Conservation (phyloP, 768 basidiomycete species). For the Leccinum longicurvipes region DNA sequence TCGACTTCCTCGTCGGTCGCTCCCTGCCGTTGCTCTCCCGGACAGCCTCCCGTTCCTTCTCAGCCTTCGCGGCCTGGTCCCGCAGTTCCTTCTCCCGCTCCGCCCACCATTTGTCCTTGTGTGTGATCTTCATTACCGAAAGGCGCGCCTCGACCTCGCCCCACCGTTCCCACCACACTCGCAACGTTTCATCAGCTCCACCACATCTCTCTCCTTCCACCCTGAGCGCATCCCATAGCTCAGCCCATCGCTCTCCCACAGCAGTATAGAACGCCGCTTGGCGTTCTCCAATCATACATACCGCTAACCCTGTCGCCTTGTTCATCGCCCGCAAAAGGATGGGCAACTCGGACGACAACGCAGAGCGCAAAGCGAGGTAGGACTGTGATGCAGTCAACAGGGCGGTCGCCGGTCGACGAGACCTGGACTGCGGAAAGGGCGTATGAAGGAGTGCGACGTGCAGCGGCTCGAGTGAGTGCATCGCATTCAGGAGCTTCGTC, state of each 20-base stretch:
- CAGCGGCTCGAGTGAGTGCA: conserved; percentile 70
- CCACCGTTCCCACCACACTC: conserved; percentile 71
- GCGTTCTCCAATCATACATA: conserved; percentile 50
- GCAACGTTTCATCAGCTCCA: conserved; percentile 63
- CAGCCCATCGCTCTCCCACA: conserved; percentile 64
- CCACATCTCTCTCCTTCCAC: conserved; percentile 69
- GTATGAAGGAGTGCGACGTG: conserved; percentile 70
- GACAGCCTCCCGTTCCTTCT: conserved; percentile 14
- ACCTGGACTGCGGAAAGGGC: conserved; percentile 55
- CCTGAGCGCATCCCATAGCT: conserved; percentile 81
- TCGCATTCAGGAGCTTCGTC: conserved; percentile 61
- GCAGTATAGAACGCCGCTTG: conserved; percentile 61
- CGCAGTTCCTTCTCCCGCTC: conserved; percentile 28
- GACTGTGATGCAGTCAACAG: conserved; percentile 72
- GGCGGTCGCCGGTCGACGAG: conserved; percentile 54
- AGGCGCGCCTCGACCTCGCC: conserved; percentile 57
- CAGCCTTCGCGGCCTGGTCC: conserved; percentile 11
- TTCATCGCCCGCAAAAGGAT: conserved; percentile 56
- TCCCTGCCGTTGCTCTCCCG: conserved; percentile 17
- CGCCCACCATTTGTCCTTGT: conserved; percentile 34
- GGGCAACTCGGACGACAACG: conserved; percentile 71
- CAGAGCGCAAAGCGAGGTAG: conserved; percentile 72
- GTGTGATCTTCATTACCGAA: conserved; percentile 36
- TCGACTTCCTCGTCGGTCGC: conserved; percentile 12
- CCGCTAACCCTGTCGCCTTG: conserved; percentile 51